Base-by-base conservation (phyloP, 148 eudicot genomes). In the Rhododendron ferrugineum region DNA sequence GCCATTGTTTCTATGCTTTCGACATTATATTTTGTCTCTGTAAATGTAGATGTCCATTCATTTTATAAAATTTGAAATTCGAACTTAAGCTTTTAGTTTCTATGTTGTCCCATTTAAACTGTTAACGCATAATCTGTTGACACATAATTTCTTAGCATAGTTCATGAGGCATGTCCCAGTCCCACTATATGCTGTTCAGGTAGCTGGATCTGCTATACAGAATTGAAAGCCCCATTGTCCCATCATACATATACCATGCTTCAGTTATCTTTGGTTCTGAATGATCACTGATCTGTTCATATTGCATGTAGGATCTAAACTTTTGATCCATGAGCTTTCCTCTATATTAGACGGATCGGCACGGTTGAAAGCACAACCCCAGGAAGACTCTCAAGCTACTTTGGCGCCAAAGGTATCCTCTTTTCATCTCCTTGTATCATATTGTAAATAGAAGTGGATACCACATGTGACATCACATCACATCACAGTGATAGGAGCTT, bases 281-380 rank as follows among this genome's bases (percentile, higher is more conserved):
- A 22, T 77, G 80, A 77, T 78, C 44, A 64, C 78, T 82, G 82
- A 82, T 50, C 50, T 54, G 50, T 26, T 86, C 52, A 13, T 54
- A 50, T 58, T 83, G 22, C 77, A 79, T 90, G 42, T 84, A 96
- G 98, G 98, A 88, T 97, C 98, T 30, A 83, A 94, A 89, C 94
- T 97, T 91, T 89, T 97, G 86, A 87, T 95, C 81, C 91, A 83
- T 76, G 94, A 97, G 88, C 95, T 97, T 83, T 98, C 99, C 47
- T 93, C 92, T 37, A 93, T 97, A 91, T 91, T 97, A 26, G 95
- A 97, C 83, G 99, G 99, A 83, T 93, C 98, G 6, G 98, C 96
- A 70, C 90, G 79, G 84, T 74, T 76, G 68, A 93, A 90, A 89
- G 98, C 99, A 58, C 87, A 88, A 88, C 89, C 92, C 58, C 99